A percentile compares a stretch with the other conserved stretches of the same genome.
Evolutionary conservation across 2,329 filamentous ascomycete genomes (phyloP).

Genomic region (Fusarium tuaranense): DNA sequence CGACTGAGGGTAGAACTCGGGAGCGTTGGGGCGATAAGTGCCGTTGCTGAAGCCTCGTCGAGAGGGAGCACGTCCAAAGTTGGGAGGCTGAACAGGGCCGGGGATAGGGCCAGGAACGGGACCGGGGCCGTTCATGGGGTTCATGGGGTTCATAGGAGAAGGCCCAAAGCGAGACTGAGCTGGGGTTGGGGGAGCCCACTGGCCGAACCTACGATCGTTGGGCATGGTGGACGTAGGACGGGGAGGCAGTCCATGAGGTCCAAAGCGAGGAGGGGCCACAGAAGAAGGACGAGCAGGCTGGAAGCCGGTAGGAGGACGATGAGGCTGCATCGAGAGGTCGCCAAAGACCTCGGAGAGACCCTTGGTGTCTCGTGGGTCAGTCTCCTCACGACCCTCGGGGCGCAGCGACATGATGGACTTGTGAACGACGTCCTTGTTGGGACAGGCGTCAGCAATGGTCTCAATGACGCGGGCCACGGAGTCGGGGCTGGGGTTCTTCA

Average conservation of each 20-base stretch:
- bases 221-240: constrained; percentile 44
- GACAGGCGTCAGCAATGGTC: constrained; percentile 45
- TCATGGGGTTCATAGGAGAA: constrained; percentile 7
- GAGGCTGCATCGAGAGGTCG: constrained; percentile 26
- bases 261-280: constrained; percentile 47
- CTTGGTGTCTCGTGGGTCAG: constrained; percentile 30
- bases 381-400: constrained; percentile 21
- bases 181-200: constrained; percentile 39
- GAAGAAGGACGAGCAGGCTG: constrained; percentile 38
- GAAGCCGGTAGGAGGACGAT: constrained; percentile 42
- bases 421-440: constrained; percentile 43
- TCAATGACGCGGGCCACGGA: constrained; percentile 49
- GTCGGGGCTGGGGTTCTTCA: constrained; percentile 49
- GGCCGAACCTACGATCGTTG: constrained; percentile 40
- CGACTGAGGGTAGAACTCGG: constrained; percentile 49
- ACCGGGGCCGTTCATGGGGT: not conserved
- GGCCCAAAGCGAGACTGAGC: constrained; percentile 34
- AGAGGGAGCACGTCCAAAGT: constrained; percentile 38
- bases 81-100: not conserved
- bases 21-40: constrained; percentile 48
- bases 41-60: constrained; percentile 47
- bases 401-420: constrained; percentile 45
- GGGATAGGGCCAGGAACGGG: constrained; percentile 6
- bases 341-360: constrained; percentile 22
- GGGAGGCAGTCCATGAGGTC: constrained; percentile 45